phyloP scores from a whole-genome alignment of 441 rosid genomes.

The Geranium incanum region DNA sequence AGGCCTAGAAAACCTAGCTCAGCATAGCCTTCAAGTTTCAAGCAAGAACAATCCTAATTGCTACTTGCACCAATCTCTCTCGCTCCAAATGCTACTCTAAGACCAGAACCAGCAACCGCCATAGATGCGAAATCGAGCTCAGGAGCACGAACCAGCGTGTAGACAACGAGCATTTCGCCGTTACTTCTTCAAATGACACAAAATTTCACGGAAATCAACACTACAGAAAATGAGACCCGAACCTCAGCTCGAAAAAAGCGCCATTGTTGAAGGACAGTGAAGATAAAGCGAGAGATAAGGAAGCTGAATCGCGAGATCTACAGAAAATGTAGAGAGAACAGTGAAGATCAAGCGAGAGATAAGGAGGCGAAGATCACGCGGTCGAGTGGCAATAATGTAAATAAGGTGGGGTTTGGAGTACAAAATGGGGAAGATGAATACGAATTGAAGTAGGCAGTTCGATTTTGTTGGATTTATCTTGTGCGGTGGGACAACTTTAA shows the following conservation, averaged over 20 bases:
- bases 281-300: neutral
- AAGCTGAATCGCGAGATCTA: neutral
- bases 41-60: neutral
- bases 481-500: constrained; percentile 19
- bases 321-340: constrained; percentile 7
- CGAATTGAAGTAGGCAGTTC: too few relatives aligned
- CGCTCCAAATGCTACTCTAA: too few relatives aligned
- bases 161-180: constrained; percentile 20
- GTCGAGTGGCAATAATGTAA: constrained; percentile 39
- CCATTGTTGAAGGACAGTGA: neutral
- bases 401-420: constrained; percentile 22
- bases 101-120: neutral
- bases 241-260: constrained; percentile 15
- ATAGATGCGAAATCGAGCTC: constrained; percentile 34
- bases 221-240: neutral
- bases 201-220: neutral
- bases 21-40: constrained; percentile 35
- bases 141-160: constrained; percentile 15
- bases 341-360: constrained; percentile 11
- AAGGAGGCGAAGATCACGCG: neutral
- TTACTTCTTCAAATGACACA: neutral
- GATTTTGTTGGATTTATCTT: neutral
- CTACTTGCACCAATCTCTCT: too few relatives aligned
- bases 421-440: constrained; percentile 20
- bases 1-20: constrained; percentile 22